Conservation (phyloP, 495 filamentous ascomycete species). For the Hypoxylon trugodes region DNA sequence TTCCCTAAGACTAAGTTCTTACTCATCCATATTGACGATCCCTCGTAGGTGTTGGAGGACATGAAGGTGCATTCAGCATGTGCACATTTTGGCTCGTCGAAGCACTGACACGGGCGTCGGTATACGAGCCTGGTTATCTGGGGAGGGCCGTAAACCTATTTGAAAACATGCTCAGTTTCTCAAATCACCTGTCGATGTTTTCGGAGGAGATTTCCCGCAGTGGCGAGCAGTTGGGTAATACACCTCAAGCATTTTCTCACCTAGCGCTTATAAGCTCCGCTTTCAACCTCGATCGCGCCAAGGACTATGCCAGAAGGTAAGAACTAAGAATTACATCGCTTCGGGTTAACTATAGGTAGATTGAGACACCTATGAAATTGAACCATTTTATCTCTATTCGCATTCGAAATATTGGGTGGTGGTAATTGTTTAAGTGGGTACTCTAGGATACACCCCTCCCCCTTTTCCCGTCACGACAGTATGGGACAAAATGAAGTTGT, state of each 20-base stretch:
- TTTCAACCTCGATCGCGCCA: slow-evolving; percentile 70
- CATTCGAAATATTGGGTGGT: too few species aligned
- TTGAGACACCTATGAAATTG: too few species aligned
- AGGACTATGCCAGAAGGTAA: slow-evolving; percentile 22
- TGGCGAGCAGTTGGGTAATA: slow-evolving; percentile 78
- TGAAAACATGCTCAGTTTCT: slow-evolving; percentile 76
- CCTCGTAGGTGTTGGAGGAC: slow-evolving; percentile 70
- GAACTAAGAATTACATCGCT: background rate
- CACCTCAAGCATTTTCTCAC: slow-evolving; percentile 78
- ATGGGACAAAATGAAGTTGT: too few species aligned
- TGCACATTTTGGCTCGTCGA: slow-evolving; percentile 82
- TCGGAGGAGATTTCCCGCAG: slow-evolving; percentile 75
- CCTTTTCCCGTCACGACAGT: too few species aligned
- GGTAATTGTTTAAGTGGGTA: too few species aligned
- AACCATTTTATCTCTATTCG: too few species aligned
- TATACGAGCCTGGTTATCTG: slow-evolving; percentile 70
- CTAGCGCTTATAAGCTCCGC: slow-evolving; percentile 75
- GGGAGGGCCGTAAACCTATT: slow-evolving; percentile 71
- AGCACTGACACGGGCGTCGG: slow-evolving; percentile 72
- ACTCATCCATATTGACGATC: background rate
- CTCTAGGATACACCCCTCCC: too few species aligned
- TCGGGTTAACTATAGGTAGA: too few species aligned
- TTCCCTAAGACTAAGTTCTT: background rate
- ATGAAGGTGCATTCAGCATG: slow-evolving; percentile 81
- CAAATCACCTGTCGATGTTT: slow-evolving; percentile 78